These are phyloP conservation scores for Tricholoma matsutake DNA, from an alignment of 768 basidiomycete genomes.

Conservation along the genomic window DNA sequence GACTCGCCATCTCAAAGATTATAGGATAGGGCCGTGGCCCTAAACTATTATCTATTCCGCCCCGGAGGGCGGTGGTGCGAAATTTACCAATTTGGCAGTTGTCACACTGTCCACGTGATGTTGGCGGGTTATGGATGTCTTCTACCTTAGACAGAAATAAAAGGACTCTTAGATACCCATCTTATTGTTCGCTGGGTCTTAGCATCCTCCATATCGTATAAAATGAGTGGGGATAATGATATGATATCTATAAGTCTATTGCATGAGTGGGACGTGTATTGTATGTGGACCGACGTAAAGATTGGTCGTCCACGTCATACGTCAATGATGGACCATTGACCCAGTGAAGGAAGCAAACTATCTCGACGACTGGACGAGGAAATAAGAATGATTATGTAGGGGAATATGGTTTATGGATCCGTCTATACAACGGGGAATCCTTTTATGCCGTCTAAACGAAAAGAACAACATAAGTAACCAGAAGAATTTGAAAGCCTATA, in stretches of 20 bases:
- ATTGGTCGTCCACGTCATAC: not conserved
- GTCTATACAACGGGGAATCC: not conserved
- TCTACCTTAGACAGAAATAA: too few relatives aligned
- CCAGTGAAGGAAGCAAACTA: not conserved
- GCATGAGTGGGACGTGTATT: not conserved
- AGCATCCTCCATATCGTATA: too few relatives aligned
- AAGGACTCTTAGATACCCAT: too few relatives aligned
- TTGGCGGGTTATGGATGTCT: too few relatives aligned
- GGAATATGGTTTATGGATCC: not conserved
- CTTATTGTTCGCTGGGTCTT: too few relatives aligned
- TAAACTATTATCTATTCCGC: too few relatives aligned
- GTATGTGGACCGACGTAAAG: not conserved
- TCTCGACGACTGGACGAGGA: not conserved
- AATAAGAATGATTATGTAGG: not conserved
- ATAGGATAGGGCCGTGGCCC: too few relatives aligned
- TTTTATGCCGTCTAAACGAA: conserved; percentile 3
- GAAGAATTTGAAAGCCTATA: not conserved
- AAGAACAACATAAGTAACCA: not conserved
- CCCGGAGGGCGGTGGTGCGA: too few relatives aligned
- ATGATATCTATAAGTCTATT: not conserved
- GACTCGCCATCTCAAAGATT: too few relatives aligned
- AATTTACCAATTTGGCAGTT: too few relatives aligned
- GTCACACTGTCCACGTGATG: too few relatives aligned
- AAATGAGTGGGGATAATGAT: not conserved
- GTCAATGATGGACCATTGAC: not conserved